phyloP scores from a whole-genome alignment of 2,329 filamentous ascomycete species.

The Fusarium irregulare region DNA sequence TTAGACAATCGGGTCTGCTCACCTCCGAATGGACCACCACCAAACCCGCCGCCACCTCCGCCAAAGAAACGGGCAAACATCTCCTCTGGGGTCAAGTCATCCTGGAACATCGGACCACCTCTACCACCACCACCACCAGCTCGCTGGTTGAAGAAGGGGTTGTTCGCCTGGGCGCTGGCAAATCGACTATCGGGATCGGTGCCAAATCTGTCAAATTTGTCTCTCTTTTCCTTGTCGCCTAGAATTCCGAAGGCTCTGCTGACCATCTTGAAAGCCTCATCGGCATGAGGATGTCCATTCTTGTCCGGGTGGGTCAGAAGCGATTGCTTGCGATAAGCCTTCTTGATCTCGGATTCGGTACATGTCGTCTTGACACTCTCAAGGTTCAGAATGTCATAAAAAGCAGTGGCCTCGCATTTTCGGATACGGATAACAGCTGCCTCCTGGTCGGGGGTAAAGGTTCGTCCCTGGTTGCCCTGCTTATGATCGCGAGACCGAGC shows the following conservation, averaged over 20 bases:
- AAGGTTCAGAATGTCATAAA: conserved; percentile 92
- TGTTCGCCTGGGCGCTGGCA: conserved; percentile 68
- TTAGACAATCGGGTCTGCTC: conserved; percentile 27
- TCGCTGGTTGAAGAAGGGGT: conserved; percentile 72
- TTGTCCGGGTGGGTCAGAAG: conserved; percentile 98
- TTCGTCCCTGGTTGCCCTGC: conserved; percentile 79
- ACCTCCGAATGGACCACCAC: conserved; percentile 65
- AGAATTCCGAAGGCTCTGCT: conserved; percentile 92
- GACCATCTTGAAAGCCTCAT: conserved; percentile 99
- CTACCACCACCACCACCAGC: conserved; percentile 56
- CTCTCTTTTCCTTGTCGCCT: conserved; percentile 87
- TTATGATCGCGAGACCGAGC: conserved; percentile 73
- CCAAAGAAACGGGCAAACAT: conserved; percentile 98
- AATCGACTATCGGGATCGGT: conserved; percentile 93
- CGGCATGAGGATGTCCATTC: conserved; percentile 94
- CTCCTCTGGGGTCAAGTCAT: conserved; percentile 95
- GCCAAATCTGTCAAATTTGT: conserved; percentile 88
- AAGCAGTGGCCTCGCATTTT: conserved; percentile 84
- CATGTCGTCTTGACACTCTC: conserved; percentile 71
- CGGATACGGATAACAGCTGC: conserved; percentile 90
- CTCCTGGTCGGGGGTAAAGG: conserved; percentile 91
- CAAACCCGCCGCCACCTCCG: conserved; percentile 69
- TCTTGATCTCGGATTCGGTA: conserved; percentile 90
- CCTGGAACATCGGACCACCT: conserved; percentile 77
- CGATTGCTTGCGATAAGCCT: conserved; percentile 95